Percentiles rank a stretch among this genome's conserved stretches.
Conservation (phyloP, 116 monocot species). For the Dioscorea cayenensis region DNA sequence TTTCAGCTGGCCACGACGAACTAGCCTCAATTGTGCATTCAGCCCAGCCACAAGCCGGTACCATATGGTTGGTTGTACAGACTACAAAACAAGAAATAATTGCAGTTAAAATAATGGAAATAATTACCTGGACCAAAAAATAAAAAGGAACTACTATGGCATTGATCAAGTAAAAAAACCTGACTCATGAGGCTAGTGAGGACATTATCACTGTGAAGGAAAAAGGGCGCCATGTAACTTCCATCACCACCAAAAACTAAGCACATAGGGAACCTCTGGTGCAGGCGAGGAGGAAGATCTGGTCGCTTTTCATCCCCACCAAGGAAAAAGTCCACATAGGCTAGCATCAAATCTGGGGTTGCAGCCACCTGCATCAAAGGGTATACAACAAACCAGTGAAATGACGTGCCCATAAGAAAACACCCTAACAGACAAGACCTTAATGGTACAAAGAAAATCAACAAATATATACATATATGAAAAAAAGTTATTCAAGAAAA, state of each 20-base stretch:
- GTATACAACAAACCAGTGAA: neutral
- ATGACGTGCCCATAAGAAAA: too few species aligned
- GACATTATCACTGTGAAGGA: slow-evolving; percentile 93
- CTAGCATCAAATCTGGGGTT: slow-evolving; percentile 96
- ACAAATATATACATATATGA: too few species aligned
- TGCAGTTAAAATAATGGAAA: neutral
- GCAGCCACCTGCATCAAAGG: slow-evolving; percentile 74
- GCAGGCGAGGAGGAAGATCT: slow-evolving; percentile 82
- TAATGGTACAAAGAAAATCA: too few species aligned
- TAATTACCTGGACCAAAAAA: neutral
- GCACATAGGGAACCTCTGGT: slow-evolving; percentile 68
- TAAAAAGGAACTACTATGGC: neutral
- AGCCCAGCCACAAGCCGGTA: slow-evolving; percentile 93
- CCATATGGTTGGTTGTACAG: slow-evolving; percentile 92
- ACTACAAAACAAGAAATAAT: slow-evolving; percentile 26
- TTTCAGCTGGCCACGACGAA: slow-evolving; percentile 63
- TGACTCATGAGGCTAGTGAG: slow-evolving; percentile 98
- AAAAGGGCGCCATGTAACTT: slow-evolving; percentile 93
- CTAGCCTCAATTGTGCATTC: slow-evolving; percentile 85
- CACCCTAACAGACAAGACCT: too few species aligned
- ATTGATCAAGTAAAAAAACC: slow-evolving; percentile 28
- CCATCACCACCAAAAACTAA: slow-evolving; percentile 88
- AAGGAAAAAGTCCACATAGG: slow-evolving; percentile 94
- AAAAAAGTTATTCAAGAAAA: neutral
- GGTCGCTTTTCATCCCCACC: slow-evolving; percentile 98